Conservation (phyloP, 2,329 filamentous ascomycete genomes). For the Aureobasidium sp. region DNA sequence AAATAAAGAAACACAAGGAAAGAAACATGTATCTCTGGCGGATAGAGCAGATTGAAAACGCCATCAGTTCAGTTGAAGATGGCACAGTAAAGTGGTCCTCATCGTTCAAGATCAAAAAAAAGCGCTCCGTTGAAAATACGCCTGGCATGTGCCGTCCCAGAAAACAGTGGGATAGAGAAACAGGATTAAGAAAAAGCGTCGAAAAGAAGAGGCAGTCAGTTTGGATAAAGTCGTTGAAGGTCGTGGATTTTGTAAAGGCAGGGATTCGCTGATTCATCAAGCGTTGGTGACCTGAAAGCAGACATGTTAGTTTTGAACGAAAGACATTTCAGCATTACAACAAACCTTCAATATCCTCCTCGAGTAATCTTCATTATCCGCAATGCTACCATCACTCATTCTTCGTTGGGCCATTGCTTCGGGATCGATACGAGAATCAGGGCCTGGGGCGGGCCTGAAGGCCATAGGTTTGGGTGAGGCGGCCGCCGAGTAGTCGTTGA, state of each 20-base stretch:
- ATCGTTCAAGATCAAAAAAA: slow-evolving; percentile 29
- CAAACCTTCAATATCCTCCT: slow-evolving; percentile 88
- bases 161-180: neutral
- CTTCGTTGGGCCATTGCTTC: slow-evolving; percentile 72
- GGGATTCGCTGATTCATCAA: slow-evolving; percentile 31
- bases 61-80: slow-evolving; percentile 31
- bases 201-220: slow-evolving; percentile 36
- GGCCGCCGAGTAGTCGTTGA: slow-evolving; percentile 69
- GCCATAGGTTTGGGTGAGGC: slow-evolving; percentile 49
- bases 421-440: slow-evolving; percentile 79
- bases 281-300: slow-evolving; percentile 20
- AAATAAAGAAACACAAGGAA: slow-evolving; percentile 29
- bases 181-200: slow-evolving; percentile 1
- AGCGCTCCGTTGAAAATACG: slow-evolving; percentile 26
- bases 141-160: slow-evolving; percentile 20
- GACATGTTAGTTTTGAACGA: neutral
- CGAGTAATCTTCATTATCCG: slow-evolving; percentile 95
- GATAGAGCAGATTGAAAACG: slow-evolving; percentile 32
- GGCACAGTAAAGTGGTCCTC: slow-evolving; percentile 9
- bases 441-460: slow-evolving; percentile 45
- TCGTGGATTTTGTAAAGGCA: slow-evolving; percentile 45
- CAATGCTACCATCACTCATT: slow-evolving; percentile 91
- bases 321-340: slow-evolving; percentile 18
- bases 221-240: slow-evolving; percentile 43
- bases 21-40: slow-evolving; percentile 31